Evolutionary conservation across 148 eudicot species (phyloP), one percentile per base, ranked within the genome.

Genomic region (Simmondsia chinensis): DNA sequence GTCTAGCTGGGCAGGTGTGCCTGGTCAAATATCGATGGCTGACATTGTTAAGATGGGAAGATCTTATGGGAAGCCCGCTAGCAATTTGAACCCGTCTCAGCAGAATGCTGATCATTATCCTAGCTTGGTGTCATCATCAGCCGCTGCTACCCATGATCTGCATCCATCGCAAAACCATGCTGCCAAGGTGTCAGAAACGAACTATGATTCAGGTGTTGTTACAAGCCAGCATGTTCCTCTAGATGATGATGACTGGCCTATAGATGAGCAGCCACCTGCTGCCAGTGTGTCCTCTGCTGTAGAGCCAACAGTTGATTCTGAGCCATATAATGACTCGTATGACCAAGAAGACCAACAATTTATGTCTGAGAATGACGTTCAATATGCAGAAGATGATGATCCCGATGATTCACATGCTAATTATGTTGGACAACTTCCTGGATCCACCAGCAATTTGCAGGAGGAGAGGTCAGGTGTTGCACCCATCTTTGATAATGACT

Each of bases 31-130:
- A 32, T 85, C 97, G 35, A 79, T 91, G 95, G 97, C 97, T 61
- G 97, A 91, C 52, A 72, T 91, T 60, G 97, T 91, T 52, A 91
- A 91, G 72, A 85, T 74, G 97, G 97, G 97, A 36, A 82, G 82
- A 59, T 80, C 83, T 15, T 80, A 79, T 17, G 75, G 58, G 34
- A 84, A 75, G 57, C 37, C 64, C 45, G 46, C 77, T 15, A 73
- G 45, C 71, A 57, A 52, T 39, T 25, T 54, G 11, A 66, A 48
- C 36, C 30, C 56, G 44, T 67, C 78, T 15, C 74, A 76, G 12
- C 69, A 59, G 19, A 58, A 32, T 57, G 52, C 29, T 33, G 48
- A 48, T 39, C 59, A 60, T 37, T 65, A 70, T 24, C 61, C 64
- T 51, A 46, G 46, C 48, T 65, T 32, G 59, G 64, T 54, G 36